Conservation (phyloP, 306 rosid species). For the Lablab purpureus region DNA sequence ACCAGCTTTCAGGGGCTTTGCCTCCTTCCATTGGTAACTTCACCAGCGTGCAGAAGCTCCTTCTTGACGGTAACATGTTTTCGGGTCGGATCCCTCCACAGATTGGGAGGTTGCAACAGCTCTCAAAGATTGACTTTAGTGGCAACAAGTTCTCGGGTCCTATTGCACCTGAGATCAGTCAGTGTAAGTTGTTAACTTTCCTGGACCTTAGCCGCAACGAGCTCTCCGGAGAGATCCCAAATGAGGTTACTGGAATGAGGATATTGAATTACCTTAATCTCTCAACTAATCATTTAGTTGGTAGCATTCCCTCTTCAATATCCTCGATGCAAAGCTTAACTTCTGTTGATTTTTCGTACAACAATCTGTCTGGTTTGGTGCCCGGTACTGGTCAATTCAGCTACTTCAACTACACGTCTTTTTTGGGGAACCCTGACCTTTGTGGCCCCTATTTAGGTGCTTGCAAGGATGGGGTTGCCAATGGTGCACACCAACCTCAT, state of each 20-base stretch:
- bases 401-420: slow-evolving; percentile 93
- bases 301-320: slow-evolving; percentile 77
- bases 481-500: slow-evolving; percentile 61
- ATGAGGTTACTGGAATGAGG: slow-evolving; percentile 81
- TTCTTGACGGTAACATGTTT: slow-evolving; percentile 85
- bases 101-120: slow-evolving; percentile 84
- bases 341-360: slow-evolving; percentile 89
- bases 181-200: slow-evolving; percentile 81
- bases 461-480: slow-evolving; percentile 77
- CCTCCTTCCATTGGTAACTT: slow-evolving; percentile 87
- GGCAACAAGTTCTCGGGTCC: slow-evolving; percentile 80
- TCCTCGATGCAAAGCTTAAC: slow-evolving; percentile 94
- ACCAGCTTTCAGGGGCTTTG: slow-evolving; percentile 72
- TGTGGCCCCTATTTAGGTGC: slow-evolving; percentile 93
- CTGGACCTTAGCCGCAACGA: slow-evolving; percentile 91
- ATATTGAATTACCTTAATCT: slow-evolving; percentile 88
- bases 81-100: slow-evolving; percentile 80
- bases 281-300: slow-evolving; percentile 82
- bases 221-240: slow-evolving; percentile 79
- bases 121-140: slow-evolving; percentile 87
- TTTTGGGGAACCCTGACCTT: slow-evolving; percentile 80
- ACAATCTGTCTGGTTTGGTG: slow-evolving; percentile 96
- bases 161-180: slow-evolving; percentile 72
- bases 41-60: slow-evolving; percentile 90
- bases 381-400: slow-evolving; percentile 97